Conservation (phyloP, 495 filamentous ascomycete genomes). For the Penicillium maclennaniae region DNA sequence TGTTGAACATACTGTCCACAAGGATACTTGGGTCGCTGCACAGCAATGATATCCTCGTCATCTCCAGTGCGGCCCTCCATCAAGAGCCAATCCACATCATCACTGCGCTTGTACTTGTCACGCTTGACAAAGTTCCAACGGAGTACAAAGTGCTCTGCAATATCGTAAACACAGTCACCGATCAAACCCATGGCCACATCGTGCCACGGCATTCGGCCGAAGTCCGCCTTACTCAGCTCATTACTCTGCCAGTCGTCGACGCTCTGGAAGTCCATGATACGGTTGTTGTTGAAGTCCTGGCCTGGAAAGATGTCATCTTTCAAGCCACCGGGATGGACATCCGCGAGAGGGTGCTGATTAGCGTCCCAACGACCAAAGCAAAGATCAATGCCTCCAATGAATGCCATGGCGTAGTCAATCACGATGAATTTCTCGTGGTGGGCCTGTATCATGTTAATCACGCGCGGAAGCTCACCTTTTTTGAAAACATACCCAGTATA, state of each 20-base stretch:
- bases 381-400: conserved; percentile 91
- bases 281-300: conserved; percentile 94
- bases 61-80: conserved; percentile 75
- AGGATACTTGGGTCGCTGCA: conserved; percentile 80
- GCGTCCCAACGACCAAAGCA: conserved; percentile 94
- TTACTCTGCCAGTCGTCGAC: conserved; percentile 92
- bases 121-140: conserved; percentile 97
- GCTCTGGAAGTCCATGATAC: conserved; percentile 91
- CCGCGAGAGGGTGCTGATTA: conserved; percentile 78
- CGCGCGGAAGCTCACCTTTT: not conserved
- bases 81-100: conserved; percentile 74
- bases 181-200: conserved; percentile 88
- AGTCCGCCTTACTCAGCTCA: conserved; percentile 86
- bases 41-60: conserved; percentile 78
- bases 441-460: conserved; percentile 40
- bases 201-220: conserved; percentile 96
- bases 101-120: conserved; percentile 92
- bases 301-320: conserved; percentile 86
- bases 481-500: conserved; percentile 68
- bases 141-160: conserved; percentile 93
- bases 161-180: conserved; percentile 87
- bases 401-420: conserved; percentile 84
- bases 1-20: conserved; percentile 84
- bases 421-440: conserved; percentile 97
- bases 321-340: conserved; percentile 83